Evolutionary conservation across 2,329 filamentous ascomycete genomes (phyloP).

Genomic region (Claviceps quebecensis): DNA sequence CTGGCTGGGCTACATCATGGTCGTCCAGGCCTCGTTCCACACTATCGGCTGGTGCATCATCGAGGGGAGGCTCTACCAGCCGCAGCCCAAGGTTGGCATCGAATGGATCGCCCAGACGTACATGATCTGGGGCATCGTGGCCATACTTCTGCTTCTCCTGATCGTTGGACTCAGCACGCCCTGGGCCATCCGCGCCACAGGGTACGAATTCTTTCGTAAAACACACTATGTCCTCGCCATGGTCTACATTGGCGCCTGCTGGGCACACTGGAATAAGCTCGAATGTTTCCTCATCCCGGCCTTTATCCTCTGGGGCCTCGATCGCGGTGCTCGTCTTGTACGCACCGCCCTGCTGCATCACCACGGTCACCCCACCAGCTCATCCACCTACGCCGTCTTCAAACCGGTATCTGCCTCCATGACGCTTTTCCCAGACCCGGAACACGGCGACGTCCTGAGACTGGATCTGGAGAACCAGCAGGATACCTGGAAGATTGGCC

Average conservation of each 20-base stretch:
- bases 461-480: slow-evolving; percentile 52
- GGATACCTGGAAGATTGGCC: slow-evolving; percentile 48
- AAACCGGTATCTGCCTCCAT: slow-evolving; percentile 32
- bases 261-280: slow-evolving; percentile 58
- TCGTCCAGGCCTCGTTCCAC: slow-evolving; percentile 52
- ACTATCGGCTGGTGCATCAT: slow-evolving; percentile 58
- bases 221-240: slow-evolving; percentile 59
- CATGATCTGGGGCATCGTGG: slow-evolving; percentile 60
- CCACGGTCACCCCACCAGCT: slow-evolving; percentile 28
- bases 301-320: slow-evolving; percentile 49
- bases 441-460: slow-evolving; percentile 48
- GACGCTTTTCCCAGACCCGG: slow-evolving; percentile 36
- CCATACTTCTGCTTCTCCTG: slow-evolving; percentile 48
- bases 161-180: slow-evolving; percentile 44
- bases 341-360: slow-evolving; percentile 48
- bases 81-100: slow-evolving; percentile 46
- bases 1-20: slow-evolving; percentile 62
- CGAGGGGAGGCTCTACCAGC: slow-evolving; percentile 53
- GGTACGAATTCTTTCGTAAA: slow-evolving; percentile 68
- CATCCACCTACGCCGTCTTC: slow-evolving; percentile 32
- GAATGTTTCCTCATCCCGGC: slow-evolving; percentile 55
- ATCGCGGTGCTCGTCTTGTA: slow-evolving; percentile 44
- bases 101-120: slow-evolving; percentile 50
- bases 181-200: slow-evolving; percentile 47
- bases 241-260: slow-evolving; percentile 62